These are phyloP conservation scores for Phaeophleospora eucalypticola DNA, from an alignment of 2,329 filamentous ascomycete species.

Conservation along the genomic window DNA sequence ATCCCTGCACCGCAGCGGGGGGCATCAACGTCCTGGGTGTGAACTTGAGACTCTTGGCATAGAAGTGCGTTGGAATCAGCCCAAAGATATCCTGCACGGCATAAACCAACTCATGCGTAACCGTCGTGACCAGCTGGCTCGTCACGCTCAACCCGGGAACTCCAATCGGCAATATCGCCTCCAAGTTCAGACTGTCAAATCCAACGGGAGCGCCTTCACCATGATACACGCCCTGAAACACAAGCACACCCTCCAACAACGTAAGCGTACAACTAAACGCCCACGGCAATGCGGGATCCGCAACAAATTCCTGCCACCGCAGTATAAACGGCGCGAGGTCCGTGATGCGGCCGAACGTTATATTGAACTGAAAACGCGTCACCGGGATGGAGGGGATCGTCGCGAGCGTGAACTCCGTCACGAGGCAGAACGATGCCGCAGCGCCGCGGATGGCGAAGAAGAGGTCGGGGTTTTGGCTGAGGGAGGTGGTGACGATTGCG, in stretches of 20 bases:
- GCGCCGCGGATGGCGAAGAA: slow-evolving; percentile 29
- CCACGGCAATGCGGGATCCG: slow-evolving; percentile 15
- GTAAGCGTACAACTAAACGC: slow-evolving; percentile 18
- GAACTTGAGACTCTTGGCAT: slow-evolving; percentile 18
- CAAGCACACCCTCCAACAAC: slow-evolving; percentile 10
- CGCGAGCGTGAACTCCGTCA: slow-evolving; percentile 25
- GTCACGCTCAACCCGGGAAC: slow-evolving; percentile 8
- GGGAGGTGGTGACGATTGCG: slow-evolving; percentile 36
- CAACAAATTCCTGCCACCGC: slow-evolving; percentile 16
- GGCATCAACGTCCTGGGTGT: slow-evolving; percentile 10
- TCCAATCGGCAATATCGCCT: slow-evolving; percentile 12
- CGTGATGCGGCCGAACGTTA: slow-evolving; percentile 16
- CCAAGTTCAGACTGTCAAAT: slow-evolving; percentile 16
- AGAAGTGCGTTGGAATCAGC: slow-evolving; percentile 21
- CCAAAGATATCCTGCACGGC: slow-evolving; percentile 13
- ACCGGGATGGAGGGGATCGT: slow-evolving; percentile 23
- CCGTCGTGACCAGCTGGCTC: slow-evolving; percentile 12
- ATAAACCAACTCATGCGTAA: slow-evolving; percentile 10
- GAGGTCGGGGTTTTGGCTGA: slow-evolving; percentile 22
- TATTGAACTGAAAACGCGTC: slow-evolving; percentile 20
- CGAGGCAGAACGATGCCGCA: slow-evolving; percentile 26
- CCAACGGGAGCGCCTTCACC: slow-evolving; percentile 11
- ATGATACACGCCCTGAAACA: slow-evolving; percentile 18
- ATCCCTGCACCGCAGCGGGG: slow-evolving; percentile 15
- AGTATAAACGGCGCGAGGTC: slow-evolving; percentile 17